Evolutionary conservation across 352 stramenopile genomes (phyloP).

Genomic region (Phytophthora syringae): DNA sequence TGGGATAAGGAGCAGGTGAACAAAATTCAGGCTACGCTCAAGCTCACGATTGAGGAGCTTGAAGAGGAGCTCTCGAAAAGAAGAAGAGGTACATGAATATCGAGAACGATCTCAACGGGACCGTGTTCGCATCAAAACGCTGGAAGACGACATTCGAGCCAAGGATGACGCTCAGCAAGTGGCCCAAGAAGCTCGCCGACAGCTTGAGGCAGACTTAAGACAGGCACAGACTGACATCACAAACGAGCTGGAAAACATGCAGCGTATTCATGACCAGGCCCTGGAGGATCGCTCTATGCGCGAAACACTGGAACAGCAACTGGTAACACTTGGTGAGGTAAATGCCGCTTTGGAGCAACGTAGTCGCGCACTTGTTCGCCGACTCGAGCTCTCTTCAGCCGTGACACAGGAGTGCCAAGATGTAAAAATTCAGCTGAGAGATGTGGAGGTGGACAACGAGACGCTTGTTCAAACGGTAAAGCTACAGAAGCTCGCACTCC

Average conservation of each 20-base stretch:
- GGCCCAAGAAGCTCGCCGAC: conserved; percentile 38
- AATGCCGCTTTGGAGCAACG: conserved; percentile 78
- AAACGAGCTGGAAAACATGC: conserved; percentile 57
- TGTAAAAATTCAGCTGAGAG: conserved; percentile 64
- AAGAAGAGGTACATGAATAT: conserved; percentile 56
- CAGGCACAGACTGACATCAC: conserved; percentile 62
- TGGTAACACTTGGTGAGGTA: conserved; percentile 77
- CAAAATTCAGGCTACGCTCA: conserved; percentile 78
- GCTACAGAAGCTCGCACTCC: not conserved
- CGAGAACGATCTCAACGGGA: conserved; percentile 63
- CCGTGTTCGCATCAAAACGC: conserved; percentile 54
- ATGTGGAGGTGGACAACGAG: conserved; percentile 76
- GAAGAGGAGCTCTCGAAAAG: conserved; percentile 81
- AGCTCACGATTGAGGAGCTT: conserved; percentile 77
- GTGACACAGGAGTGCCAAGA: conserved; percentile 64
- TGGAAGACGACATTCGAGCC: conserved; percentile 56
- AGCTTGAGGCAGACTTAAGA: conserved; percentile 64
- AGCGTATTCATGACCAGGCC: conserved; percentile 50
- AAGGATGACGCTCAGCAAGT: conserved; percentile 47
- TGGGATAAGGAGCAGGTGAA: conserved; percentile 79
- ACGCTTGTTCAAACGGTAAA: conserved; percentile 66
- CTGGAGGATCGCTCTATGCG: conserved; percentile 63
- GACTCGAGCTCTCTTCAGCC: conserved; percentile 59
- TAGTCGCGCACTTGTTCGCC: conserved; percentile 67
- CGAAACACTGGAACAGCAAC: conserved; percentile 65